A percentile compares a stretch with the other conserved stretches of the same genome.
Conservation (phyloP, 495 filamentous ascomycete species). For the Hyaloscypha variabilis region DNA sequence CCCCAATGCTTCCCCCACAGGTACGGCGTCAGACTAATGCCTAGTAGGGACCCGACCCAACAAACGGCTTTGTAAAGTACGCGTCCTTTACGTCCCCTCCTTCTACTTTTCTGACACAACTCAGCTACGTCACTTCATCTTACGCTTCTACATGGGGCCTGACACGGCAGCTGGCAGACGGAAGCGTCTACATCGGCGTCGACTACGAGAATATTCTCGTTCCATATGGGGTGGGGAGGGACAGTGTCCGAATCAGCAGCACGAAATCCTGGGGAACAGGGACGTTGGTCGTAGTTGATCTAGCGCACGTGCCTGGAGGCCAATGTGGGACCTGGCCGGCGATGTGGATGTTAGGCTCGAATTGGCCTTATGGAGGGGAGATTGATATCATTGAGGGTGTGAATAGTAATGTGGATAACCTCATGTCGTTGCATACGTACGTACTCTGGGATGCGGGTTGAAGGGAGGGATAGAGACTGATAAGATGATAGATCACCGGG, state of each 20-base stretch:
- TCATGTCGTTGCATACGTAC: constrained; percentile 73
- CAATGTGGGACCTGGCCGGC: constrained; percentile 74
- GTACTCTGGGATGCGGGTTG: not conserved
- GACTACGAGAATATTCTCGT: constrained; percentile 41
- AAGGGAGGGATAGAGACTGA: not conserved
- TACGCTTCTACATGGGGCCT: constrained; percentile 46
- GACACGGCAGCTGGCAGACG: constrained; percentile 45
- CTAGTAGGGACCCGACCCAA: constrained; percentile 48
- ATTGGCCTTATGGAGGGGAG: constrained; percentile 74
- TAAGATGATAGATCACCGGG: constrained; percentile 31
- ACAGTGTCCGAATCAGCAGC: constrained; percentile 66
- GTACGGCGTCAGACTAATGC: not conserved
- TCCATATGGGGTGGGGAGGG: constrained; percentile 50
- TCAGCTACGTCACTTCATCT: constrained; percentile 49
- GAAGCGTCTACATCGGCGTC: constrained; percentile 49
- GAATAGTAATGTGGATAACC: constrained; percentile 61
- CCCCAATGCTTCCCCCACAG: no score
- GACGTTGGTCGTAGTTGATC: constrained; percentile 67
- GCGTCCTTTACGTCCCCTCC: not conserved
- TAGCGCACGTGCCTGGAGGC: constrained; percentile 70
- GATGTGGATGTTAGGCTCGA: constrained; percentile 58
- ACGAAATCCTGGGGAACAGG: constrained; percentile 58
- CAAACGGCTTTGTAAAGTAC: constrained; percentile 57
- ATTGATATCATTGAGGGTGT: constrained; percentile 83
- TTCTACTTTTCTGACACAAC: not conserved